Conservation (phyloP, 2,329 filamentous ascomycete genomes). For the Penicillium concentricum region DNA sequence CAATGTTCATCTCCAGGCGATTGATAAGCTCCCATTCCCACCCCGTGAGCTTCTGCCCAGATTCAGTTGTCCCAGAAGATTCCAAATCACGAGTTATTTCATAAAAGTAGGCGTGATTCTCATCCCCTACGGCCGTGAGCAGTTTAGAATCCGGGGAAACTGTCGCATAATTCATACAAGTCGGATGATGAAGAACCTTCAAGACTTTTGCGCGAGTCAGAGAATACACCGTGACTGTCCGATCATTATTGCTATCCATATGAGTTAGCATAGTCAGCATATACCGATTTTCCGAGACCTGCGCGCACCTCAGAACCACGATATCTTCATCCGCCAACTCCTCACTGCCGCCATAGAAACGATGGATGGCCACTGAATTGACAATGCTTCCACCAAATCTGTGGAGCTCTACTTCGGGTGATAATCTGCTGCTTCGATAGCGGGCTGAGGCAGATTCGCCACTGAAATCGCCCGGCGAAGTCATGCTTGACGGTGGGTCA, state of each 20-base stretch:
- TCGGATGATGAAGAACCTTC: slow-evolving; percentile 70
- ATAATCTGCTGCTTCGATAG: slow-evolving; percentile 19
- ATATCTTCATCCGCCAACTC: slow-evolving; percentile 55
- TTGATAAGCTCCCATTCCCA: slow-evolving; percentile 45
- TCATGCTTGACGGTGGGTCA: slow-evolving; percentile 27
- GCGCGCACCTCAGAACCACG: slow-evolving; percentile 48
- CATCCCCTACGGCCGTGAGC: slow-evolving; percentile 82
- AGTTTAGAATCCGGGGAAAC: slow-evolving; percentile 84
- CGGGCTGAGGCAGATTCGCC: slow-evolving; percentile 21
- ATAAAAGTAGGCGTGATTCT: slow-evolving; percentile 83
- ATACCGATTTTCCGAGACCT: background rate
- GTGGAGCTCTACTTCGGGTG: slow-evolving; percentile 54
- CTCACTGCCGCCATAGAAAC: slow-evolving; percentile 46
- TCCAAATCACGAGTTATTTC: slow-evolving; percentile 41
- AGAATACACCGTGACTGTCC: slow-evolving; percentile 79
- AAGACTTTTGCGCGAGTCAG: slow-evolving; percentile 67
- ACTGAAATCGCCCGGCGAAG: slow-evolving; percentile 24
- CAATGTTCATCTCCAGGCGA: slow-evolving; percentile 42
- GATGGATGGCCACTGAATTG: slow-evolving; percentile 66
- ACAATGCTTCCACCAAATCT: slow-evolving; percentile 64
- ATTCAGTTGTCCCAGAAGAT: slow-evolving; percentile 27
- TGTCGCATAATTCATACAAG: slow-evolving; percentile 90
- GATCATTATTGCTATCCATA: slow-evolving; percentile 82
- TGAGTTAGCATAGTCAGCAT: slow-evolving; percentile 44
- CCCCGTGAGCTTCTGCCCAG: slow-evolving; percentile 36